Evolutionary conservation across 2,329 filamentous ascomycete genomes (phyloP).

Genomic region (Claviceps sp.): DNA sequence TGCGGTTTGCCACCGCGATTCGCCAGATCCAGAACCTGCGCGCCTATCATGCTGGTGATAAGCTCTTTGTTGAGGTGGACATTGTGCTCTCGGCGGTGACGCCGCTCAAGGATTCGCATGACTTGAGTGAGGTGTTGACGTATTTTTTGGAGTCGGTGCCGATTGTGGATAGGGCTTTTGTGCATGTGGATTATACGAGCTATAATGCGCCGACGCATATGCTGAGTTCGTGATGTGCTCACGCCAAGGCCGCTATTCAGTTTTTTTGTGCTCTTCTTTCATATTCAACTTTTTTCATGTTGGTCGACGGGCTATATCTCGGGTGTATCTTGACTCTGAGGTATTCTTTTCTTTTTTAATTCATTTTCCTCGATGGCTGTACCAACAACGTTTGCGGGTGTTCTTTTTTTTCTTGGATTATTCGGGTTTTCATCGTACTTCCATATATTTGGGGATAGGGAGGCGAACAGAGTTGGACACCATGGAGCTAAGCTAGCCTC

Average conservation of each 20-base stretch:
- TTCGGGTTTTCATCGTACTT: too few relatives aligned
- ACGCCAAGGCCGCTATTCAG: background rate
- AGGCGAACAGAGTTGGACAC: too few relatives aligned
- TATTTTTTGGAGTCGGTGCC: constrained; percentile 78
- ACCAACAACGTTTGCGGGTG: too few relatives aligned
- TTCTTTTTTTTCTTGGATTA: too few relatives aligned
- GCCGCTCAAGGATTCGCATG: constrained; percentile 66
- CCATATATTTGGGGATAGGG: too few relatives aligned
- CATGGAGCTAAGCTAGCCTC: too few relatives aligned
- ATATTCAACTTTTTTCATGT: background rate
- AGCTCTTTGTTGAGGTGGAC: constrained; percentile 70
- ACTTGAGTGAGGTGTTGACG: constrained; percentile 62
- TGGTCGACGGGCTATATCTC: background rate
- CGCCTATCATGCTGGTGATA: constrained; percentile 76
- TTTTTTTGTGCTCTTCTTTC: background rate
- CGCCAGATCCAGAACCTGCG: constrained; percentile 73
- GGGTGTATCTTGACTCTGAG: too few relatives aligned
- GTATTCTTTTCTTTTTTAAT: too few relatives aligned
- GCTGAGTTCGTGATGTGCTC: constrained; percentile 16
- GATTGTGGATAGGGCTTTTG: constrained; percentile 60
- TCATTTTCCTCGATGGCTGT: too few relatives aligned
- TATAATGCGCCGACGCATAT: constrained; percentile 50
- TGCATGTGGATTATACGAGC: constrained; percentile 51
- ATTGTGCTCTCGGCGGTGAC: constrained; percentile 69
- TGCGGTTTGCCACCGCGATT: constrained; percentile 85